Base-by-base conservation (phyloP, 257 asterid genomes). In the Linderniella brevidens region DNA sequence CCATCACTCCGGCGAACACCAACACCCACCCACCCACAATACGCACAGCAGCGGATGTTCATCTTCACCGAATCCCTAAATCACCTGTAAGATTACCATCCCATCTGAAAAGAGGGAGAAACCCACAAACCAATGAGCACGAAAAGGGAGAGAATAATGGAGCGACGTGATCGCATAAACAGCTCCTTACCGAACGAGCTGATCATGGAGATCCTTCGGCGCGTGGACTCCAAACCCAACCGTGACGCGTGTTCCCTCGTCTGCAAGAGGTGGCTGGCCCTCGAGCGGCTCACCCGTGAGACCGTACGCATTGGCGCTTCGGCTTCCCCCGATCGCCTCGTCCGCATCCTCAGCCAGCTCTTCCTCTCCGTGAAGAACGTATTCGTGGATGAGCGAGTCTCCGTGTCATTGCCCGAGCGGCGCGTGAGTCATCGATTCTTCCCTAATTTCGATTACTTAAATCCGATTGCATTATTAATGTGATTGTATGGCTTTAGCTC, bases 221-320 rank as follows among this genome's bases (percentile, higher is more conserved):
- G 17, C 17, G 35, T 86, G 52, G 93, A 66, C 18, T 53, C 77
- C n/a, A 86, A 79, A 68, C 16, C 67, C 8, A 62, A 48, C 69
- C 80, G 92, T 35, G 97, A 86, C 50, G 68, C 92, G 8, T 68
- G 75, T 29, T 72, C 94, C 3, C 66, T 82, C 41, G 94, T 86
- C 35, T 86, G 94, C 80, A 71, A 77, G 76, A 62, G 92, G 60
- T 86, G 97, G 97, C 93, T 77, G 8, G 40, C 56, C 70, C 90
- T 82, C 17, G 93, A 82, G 75, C 73, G 97, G 39, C 78, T 71
- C 48, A 75, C 85, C 73, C 92, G 94, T 32, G 67, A 65, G 1
- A 62, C 80, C 40, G 60, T 82, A 43, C 86, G 82, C 41, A 68
- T 82, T 63, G 93, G 80, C 59, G 94, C 93, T 15, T 77, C 93